phyloP scores from a whole-genome alignment of 2,329 filamentous ascomycete species.

The Paecilomyces formosus region DNA sequence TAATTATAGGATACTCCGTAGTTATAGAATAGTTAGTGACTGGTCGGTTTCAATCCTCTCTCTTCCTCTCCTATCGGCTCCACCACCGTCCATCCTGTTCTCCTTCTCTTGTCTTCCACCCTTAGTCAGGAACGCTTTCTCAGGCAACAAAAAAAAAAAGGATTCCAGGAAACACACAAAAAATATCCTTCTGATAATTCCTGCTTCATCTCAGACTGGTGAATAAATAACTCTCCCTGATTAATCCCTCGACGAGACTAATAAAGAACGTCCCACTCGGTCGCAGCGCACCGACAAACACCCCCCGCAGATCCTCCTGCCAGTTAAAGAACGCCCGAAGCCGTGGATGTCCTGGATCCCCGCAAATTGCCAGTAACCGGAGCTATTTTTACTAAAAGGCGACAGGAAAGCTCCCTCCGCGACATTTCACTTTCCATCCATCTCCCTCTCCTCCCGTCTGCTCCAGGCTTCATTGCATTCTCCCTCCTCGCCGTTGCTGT shows the following conservation, averaged over 20 bases:
- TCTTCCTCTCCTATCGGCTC: background rate
- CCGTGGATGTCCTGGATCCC: background rate
- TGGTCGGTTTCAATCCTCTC: too few species aligned
- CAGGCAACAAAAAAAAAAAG: background rate
- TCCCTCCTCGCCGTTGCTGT: background rate
- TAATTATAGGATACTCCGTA: too few species aligned
- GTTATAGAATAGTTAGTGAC: too few species aligned
- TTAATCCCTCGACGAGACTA: too few species aligned
- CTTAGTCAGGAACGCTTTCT: background rate
- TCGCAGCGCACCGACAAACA: background rate
- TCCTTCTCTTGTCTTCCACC: background rate
- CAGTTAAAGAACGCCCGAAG: background rate
- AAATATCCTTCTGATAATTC: too few species aligned
- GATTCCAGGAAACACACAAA: background rate
- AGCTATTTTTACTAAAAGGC: background rate
- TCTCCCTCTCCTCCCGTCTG: background rate
- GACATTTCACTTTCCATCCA: background rate
- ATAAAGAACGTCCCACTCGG: background rate
- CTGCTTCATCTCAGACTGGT: too few species aligned
- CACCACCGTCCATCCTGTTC: background rate
- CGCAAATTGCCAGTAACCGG: background rate
- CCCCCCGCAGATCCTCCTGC: background rate
- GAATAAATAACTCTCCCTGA: too few species aligned
- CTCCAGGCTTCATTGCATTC: background rate
- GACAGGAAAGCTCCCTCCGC: background rate